These are phyloP conservation scores for Metarhizium humberi DNA, from an alignment of 2,329 filamentous ascomycete genomes.

Conservation along the genomic window DNA sequence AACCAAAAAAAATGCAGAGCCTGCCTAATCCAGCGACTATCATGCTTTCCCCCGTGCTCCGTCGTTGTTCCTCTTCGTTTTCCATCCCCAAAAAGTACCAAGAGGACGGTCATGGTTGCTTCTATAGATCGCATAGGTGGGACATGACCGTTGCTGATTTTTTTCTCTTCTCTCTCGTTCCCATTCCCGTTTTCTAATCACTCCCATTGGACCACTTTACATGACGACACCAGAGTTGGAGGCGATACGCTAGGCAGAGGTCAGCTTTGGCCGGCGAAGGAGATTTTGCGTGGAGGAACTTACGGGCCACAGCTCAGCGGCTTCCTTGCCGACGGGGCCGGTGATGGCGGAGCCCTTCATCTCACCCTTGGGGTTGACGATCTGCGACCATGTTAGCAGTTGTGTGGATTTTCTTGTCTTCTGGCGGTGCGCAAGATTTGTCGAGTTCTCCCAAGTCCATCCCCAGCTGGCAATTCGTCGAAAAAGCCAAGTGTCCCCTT, in stretches of 20 bases:
- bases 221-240: constrained; percentile 99
- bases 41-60: neutral
- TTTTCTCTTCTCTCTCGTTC: constrained; percentile 7
- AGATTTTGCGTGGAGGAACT: constrained; percentile 28
- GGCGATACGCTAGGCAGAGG: constrained; percentile 72
- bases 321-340: constrained; percentile 98
- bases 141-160: constrained; percentile 18
- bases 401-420: neutral
- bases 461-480: too few species aligned
- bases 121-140: constrained; percentile 24
- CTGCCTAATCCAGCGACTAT: constrained; percentile 13
- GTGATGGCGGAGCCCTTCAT: constrained; percentile 99
- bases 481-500: too few species aligned
- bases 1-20: constrained; percentile 38
- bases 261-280: neutral
- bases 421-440: neutral
- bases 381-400: constrained; percentile 40
- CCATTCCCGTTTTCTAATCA: constrained; percentile 9
- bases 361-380: constrained; percentile 99
- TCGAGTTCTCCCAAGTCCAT: too few species aligned
- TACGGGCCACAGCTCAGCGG: constrained; percentile 98
- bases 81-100: constrained; percentile 8
- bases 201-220: constrained; percentile 51
- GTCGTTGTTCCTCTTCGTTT: neutral
- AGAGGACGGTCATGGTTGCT: constrained; percentile 6